phyloP scores from a whole-genome alignment of 2,329 filamentous ascomycete species.

The Paraconiothyrium brasiliense region DNA sequence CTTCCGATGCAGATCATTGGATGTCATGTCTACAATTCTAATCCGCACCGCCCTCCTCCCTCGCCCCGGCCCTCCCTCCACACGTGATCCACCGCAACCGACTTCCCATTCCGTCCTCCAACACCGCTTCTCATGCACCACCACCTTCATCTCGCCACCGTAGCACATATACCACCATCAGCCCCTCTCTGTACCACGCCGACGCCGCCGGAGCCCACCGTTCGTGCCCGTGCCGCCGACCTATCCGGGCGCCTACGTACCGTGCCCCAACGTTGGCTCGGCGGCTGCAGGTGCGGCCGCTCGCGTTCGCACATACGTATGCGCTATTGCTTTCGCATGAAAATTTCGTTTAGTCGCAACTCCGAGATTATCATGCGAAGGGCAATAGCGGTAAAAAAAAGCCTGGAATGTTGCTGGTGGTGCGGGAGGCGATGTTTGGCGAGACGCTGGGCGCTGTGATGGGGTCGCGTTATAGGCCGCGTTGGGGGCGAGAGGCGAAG shows the following conservation, averaged over 20 bases:
- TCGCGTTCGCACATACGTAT: neutral
- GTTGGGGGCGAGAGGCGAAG: constrained; percentile 1
- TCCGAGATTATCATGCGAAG: neutral
- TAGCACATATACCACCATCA: neutral
- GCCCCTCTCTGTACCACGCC: neutral
- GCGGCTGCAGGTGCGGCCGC: constrained; percentile 13
- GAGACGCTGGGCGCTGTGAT: constrained; percentile 21
- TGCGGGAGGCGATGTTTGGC: constrained; percentile 14
- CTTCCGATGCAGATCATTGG: too few species aligned
- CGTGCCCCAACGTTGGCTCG: neutral
- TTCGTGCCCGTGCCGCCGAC: constrained; percentile 1
- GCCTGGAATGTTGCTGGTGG: neutral
- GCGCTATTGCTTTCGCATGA: neutral
- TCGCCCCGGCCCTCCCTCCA: neutral
- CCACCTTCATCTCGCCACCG: neutral
- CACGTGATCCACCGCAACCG: neutral
- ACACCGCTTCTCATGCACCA: neutral
- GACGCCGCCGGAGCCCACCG: neutral
- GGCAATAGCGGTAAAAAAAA: neutral
- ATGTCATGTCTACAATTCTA: too few species aligned
- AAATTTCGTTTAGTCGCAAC: neutral
- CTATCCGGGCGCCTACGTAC: constrained; percentile 5
- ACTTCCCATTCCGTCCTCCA: neutral
- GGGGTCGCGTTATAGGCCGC: neutral
- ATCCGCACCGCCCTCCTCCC: neutral